Conservation (phyloP, 805 yeast species). For the Ogataea naganishii region DNA sequence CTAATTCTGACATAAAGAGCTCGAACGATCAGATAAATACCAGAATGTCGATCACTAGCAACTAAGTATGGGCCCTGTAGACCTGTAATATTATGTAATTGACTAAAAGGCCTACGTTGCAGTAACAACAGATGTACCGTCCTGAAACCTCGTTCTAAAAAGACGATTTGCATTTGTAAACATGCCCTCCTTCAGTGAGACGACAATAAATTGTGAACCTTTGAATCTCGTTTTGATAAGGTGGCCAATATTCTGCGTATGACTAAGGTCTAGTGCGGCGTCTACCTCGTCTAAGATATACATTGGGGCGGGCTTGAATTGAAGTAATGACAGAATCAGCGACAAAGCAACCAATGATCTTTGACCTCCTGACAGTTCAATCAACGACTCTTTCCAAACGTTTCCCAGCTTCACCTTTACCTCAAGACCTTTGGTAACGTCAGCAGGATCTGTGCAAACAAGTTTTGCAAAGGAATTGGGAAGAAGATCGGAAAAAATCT, state of each 20-base stretch:
- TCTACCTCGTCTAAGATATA: slow-evolving; percentile 96
- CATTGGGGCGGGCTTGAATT: slow-evolving; percentile 98
- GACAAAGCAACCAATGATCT: slow-evolving; percentile 90
- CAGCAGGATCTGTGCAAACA: slow-evolving; percentile 71
- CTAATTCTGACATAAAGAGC: too few relatives aligned
- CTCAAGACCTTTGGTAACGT: slow-evolving; percentile 84
- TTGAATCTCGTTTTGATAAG: slow-evolving; percentile 89
- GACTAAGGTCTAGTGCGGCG: slow-evolving; percentile 95
- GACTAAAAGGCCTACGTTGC: slow-evolving; percentile 38
- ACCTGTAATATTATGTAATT: too few relatives aligned
- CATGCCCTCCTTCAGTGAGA: slow-evolving; percentile 96
- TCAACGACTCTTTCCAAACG: slow-evolving; percentile 93
- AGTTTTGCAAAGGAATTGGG: slow-evolving; percentile 88
- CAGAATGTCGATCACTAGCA: too few relatives aligned
- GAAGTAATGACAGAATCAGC: slow-evolving; percentile 81
- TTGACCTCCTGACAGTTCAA: slow-evolving; percentile 96
- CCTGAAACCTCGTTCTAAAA: slow-evolving; percentile 89
- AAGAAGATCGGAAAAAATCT: slow-evolving; percentile 76
- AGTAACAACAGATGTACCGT: slow-evolving; percentile 90
- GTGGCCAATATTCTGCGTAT: slow-evolving; percentile 96
- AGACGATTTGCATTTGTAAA: slow-evolving; percentile 94
- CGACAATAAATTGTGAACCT: slow-evolving; percentile 95
- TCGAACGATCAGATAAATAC: too few relatives aligned
- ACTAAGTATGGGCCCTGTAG: too few relatives aligned
- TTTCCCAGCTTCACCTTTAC: slow-evolving; percentile 84